Conservation (phyloP, 2,329 filamentous ascomycete genomes). For the Pseudophaeomoniella oleicola region DNA sequence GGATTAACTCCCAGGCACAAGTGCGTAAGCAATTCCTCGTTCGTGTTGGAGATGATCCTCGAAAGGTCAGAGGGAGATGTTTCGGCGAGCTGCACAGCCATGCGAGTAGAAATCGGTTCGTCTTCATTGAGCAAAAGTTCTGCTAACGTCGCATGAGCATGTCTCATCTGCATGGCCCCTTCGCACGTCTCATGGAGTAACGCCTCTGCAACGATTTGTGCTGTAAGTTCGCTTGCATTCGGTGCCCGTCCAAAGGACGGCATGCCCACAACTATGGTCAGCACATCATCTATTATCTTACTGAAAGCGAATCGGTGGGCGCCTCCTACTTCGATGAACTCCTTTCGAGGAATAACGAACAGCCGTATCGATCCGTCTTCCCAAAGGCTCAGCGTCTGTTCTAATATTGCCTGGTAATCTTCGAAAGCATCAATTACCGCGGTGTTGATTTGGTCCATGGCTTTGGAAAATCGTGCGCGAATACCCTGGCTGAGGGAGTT, state of each 20-base stretch:
- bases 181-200: slow-evolving; percentile 21
- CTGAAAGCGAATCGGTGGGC: slow-evolving; percentile 3
- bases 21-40: slow-evolving; percentile 1
- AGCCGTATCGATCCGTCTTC: neutral
- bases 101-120: neutral
- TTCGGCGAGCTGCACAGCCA: neutral
- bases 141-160: slow-evolving; percentile 1
- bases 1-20: neutral
- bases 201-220: slow-evolving; percentile 14
- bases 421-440: slow-evolving; percentile 2
- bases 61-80: neutral
- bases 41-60: neutral
- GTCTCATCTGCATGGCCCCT: slow-evolving; percentile 10
- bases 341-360: slow-evolving; percentile 1
- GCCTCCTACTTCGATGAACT: slow-evolving; percentile 3
- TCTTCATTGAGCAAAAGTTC: slow-evolving; percentile 1
- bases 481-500: slow-evolving; percentile 5
- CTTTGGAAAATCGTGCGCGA: slow-evolving; percentile 4
- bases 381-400: neutral
- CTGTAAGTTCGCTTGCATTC: neutral
- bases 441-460: slow-evolving; percentile 5
- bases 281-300: neutral
- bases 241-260: neutral
- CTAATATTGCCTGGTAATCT: slow-evolving; percentile 1
- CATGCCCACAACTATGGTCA: slow-evolving; percentile 3